A percentile compares a stretch with the other conserved stretches of the same genome.
phyloP scores from a whole-genome alignment of 2,329 filamentous ascomycete genomes.

The Cryphonectria nitschkei region DNA sequence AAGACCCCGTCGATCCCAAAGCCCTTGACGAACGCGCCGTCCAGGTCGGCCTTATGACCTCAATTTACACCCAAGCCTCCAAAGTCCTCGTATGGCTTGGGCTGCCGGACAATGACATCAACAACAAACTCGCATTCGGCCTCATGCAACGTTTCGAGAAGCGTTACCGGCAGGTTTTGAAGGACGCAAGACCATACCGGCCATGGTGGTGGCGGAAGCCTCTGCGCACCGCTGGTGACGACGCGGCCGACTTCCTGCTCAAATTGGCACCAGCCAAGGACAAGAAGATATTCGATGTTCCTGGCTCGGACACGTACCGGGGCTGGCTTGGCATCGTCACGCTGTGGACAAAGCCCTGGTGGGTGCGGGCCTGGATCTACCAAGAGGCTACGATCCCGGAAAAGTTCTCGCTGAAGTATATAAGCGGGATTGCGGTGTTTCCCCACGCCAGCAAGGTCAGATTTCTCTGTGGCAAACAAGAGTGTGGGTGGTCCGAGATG shows the following conservation, averaged over 20 bases:
- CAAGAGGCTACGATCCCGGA: slow-evolving; percentile 2
- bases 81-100: slow-evolving; percentile 11
- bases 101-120: neutral
- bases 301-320: neutral
- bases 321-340: slow-evolving; percentile 1
- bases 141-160: neutral
- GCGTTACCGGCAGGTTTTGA: neutral
- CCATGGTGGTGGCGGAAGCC: slow-evolving; percentile 5
- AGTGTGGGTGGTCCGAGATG: neutral
- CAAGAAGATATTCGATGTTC: slow-evolving; percentile 10
- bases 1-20: neutral
- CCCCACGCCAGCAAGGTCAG: slow-evolving; percentile 1
- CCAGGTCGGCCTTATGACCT: slow-evolving; percentile 4
- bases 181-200: slow-evolving; percentile 2
- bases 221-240: neutral
- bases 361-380: neutral
- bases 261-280: neutral
- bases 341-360: slow-evolving; percentile 4
- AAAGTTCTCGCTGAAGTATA: neutral
- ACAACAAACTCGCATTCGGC: neutral
- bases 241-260: neutral
- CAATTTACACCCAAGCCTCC: slow-evolving; percentile 7
- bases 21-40: slow-evolving; percentile 3
- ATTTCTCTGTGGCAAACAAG: neutral
- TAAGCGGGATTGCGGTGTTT: neutral